Base-by-base conservation (phyloP, 805 yeast species). In the Nakazawaea wyomingensis region DNA sequence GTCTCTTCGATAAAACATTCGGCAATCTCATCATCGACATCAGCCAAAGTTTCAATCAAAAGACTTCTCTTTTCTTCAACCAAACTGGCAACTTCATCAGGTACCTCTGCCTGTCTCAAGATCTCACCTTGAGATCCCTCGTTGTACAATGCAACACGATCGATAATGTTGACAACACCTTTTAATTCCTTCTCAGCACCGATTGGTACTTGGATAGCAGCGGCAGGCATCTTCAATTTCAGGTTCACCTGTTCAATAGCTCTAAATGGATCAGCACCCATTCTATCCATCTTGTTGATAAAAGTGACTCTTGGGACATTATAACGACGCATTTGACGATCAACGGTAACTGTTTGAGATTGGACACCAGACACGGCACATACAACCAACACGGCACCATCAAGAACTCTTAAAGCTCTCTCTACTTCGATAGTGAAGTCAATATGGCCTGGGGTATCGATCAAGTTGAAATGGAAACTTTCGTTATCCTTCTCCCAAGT, bases 351-450 rank as follows among this genome's bases (percentile, higher is more conserved):
- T 16, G 99, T 93, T 66, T 93, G 99, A 2, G 96, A 88, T 66
- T 93, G 99, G 37, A 93, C 99, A 59, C 99, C 99, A 22, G 95
- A 79, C 41, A 93, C 99, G 16, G 99, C 99, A 74, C 99, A 93
- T 16, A 93, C 97, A 43, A 93, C 98, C 50, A 93, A 73, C 38
- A 93, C 98, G 31, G 99, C 99, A 67, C 99, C 99, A 63, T 93
- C 99, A 47, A 93, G 70, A 33, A 93, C 99, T 65, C 99, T 78
- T 62, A 93, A 70, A n/a, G 99, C 99, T 61, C 99, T 80, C 70
- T 93, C 99, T 38, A 93, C 99, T 68, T 93, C 99, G 56, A 93
- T 91, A 42, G 99, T 93, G 73, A 93, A 93, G 65, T 93, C 99
- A 65, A 95, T 93, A 64, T 93, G 99, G 32, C 99, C 99, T 3